Conservation (phyloP, 257 asterid species). For the Salvia splendens region DNA sequence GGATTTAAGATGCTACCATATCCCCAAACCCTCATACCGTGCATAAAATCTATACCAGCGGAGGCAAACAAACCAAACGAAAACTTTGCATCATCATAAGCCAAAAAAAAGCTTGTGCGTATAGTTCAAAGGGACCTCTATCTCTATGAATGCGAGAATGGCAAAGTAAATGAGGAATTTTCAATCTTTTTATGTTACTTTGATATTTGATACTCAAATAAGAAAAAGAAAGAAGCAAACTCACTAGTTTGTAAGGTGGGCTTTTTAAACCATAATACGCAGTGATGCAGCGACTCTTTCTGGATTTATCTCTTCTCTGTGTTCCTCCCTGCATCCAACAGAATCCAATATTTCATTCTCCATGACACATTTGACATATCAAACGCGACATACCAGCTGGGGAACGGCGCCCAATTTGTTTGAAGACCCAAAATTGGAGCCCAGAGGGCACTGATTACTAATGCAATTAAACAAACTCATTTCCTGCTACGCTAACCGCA, state of each 20-base stretch:
- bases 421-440: constrained; percentile 34
- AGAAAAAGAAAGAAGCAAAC: constrained; percentile 22
- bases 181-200: neutral
- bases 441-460: constrained; percentile 33
- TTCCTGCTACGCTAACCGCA: constrained; percentile 27
- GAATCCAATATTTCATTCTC: constrained; percentile 1
- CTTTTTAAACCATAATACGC: constrained; percentile 78
- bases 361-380: neutral
- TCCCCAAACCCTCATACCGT: neutral
- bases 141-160: neutral
- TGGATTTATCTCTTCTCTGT: constrained; percentile 32
- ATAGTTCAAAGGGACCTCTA: neutral
- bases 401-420: constrained; percentile 30
- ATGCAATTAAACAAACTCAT: constrained; percentile 52
- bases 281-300: constrained; percentile 33
- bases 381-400: constrained; percentile 35
- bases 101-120: neutral
- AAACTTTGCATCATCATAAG: neutral
- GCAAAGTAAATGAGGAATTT: neutral
- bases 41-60: neutral
- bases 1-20: neutral
- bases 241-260: constrained; percentile 84
- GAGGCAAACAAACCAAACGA: neutral
- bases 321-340: constrained; percentile 54
- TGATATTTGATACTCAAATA: neutral